These are phyloP conservation scores for Tothia fuscella DNA, from an alignment of 2,329 filamentous ascomycete genomes.

Conservation along the genomic window DNA sequence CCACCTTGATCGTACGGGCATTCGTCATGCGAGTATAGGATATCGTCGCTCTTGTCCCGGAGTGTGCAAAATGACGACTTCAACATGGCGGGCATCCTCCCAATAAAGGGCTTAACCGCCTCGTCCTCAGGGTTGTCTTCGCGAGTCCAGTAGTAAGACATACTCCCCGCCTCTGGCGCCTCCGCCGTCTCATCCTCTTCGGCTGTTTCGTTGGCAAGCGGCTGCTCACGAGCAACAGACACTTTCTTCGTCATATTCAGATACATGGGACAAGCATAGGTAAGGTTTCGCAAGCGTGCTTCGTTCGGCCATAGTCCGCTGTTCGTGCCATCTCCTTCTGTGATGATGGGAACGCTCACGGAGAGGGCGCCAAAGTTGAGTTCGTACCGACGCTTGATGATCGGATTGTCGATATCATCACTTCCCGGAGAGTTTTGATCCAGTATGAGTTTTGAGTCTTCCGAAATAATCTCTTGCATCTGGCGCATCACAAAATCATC, in stretches of 20 bases:
- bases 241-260: conserved; percentile 79
- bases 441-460: conserved; percentile 83
- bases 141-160: conserved; percentile 35
- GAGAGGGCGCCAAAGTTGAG: conserved; percentile 87
- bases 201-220: conserved; percentile 41
- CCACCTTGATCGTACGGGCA: conserved; percentile 97
- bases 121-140: conserved; percentile 30
- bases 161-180: conserved; percentile 18
- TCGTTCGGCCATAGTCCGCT: conserved; percentile 85
- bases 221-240: conserved; percentile 67
- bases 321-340: conserved; percentile 82
- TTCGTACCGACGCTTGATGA: conserved; percentile 84
- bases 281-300: conserved; percentile 87
- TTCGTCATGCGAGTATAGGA: conserved; percentile 84
- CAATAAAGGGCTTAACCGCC: conserved; percentile 61
- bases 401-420: conserved; percentile 55
- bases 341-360: conserved; percentile 80
- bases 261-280: conserved; percentile 86
- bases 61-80: conserved; percentile 94
- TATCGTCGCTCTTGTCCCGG: conserved; percentile 69
- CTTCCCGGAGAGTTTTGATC: conserved; percentile 79
- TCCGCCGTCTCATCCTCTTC: conserved; percentile 58
- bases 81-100: conserved; percentile 94
- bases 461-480: conserved; percentile 87
- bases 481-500: conserved; percentile 93